phyloP scores from a whole-genome alignment of 257 asterid genomes.

The Ballota nigra region DNA sequence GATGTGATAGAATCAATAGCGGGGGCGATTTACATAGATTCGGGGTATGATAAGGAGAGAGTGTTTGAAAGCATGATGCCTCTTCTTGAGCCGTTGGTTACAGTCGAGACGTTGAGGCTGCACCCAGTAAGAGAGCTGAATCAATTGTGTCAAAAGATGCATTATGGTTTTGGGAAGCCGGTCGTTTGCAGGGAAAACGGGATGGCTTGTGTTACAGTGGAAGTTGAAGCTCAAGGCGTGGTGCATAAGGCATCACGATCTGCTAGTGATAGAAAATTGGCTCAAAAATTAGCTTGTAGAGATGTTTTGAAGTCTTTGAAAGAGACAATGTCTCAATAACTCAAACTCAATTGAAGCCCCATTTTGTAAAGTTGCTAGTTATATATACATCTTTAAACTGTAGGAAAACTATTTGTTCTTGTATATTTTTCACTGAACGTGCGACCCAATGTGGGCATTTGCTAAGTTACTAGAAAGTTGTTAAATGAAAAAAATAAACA shows the following conservation, averaged over 20 bases:
- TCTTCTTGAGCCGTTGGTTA: conserved; percentile 74
- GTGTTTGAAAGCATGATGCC: conserved; percentile 60
- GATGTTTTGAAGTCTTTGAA: conserved; percentile 45
- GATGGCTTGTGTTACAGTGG: conserved; percentile 30
- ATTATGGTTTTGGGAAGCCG: conserved; percentile 30
- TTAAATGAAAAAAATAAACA: too few species aligned
- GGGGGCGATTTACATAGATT: conserved; percentile 76
- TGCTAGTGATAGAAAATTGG: conserved; percentile 35
- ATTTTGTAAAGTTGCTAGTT: neutral
- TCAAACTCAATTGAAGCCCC: neutral
- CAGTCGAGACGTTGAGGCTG: conserved; percentile 60
- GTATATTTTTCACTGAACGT: too few species aligned
- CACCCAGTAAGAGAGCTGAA: conserved; percentile 63
- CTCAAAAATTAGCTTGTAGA: conserved; percentile 51
- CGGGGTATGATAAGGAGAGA: conserved; percentile 48
- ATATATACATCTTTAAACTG: too few species aligned
- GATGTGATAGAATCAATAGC: conserved; percentile 82
- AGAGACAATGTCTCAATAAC: neutral
- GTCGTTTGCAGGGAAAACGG: conserved; percentile 27
- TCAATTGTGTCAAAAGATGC: conserved; percentile 56
- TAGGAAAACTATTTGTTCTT: too few species aligned
- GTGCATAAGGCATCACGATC: conserved; percentile 29
- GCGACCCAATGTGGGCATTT: too few species aligned
- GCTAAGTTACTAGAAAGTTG: too few species aligned
- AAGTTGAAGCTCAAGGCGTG: conserved; percentile 61